Base-by-base conservation (phyloP, 1,284 basidiomycete genomes). In the Anthracocystis setariae region DNA sequence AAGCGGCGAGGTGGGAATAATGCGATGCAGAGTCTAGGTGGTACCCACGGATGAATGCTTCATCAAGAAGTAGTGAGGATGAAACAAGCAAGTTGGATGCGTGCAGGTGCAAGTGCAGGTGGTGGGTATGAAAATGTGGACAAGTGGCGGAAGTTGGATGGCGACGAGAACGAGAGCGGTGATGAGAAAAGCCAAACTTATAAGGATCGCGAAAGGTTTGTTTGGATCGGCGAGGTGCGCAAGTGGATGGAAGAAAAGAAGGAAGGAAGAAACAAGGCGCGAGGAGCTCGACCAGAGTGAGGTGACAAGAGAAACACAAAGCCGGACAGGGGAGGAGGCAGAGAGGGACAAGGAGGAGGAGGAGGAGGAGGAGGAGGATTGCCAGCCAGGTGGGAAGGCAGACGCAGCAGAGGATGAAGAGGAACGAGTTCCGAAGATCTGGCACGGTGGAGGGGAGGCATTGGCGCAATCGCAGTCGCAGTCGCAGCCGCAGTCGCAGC, bases 361-460 rank as follows among this genome's bases (percentile, higher is more conserved):
- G 12, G 9, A 20, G 15, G 43, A 25, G 21, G 39, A 42, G 29
- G 20, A 37, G 38, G 47, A 24, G 47, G 37, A 18, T 37, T 29
- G 35, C 32, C 21, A 48, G 21, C 18, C 21, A 37, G 24, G 12
- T 15, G 17, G 3, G 17, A 18, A 48, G 8, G 15, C 8, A n/a
- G 52, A 46, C 12, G 20, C 13, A 29, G 42, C 9, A 32, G 43
- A 42, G 46, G 46, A 46, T 35, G n/a, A 40, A 63, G 61, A 57
- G 46, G 49, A 48, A 57, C 33, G 25, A 7, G 48, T 57, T 63
- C 54, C 61, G 49, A 57, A 63, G 61, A 63, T 57, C 54, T 57
- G 61, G 60, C 48, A 40, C 35, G 13, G 47, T 38, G 25, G 46
- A 23, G 35, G 29, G 29, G 7, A 29, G 46, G 35, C 50, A 24